phyloP scores from a whole-genome alignment of 495 filamentous ascomycete species.

The Rusavskia elegans region DNA sequence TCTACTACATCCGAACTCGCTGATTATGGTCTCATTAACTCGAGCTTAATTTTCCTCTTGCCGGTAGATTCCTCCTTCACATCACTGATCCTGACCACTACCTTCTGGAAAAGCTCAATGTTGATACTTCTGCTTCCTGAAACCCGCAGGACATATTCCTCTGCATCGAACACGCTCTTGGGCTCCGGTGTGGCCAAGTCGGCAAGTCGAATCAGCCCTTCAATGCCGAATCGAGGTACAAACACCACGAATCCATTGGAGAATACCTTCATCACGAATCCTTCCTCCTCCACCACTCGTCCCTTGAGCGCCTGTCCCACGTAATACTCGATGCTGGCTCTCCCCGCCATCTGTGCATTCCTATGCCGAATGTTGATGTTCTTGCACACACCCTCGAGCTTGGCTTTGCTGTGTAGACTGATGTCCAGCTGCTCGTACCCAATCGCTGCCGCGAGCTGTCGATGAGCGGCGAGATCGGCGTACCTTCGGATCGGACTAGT shows the following conservation, averaged over 20 bases:
- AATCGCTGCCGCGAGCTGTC: slow-evolving; percentile 89
- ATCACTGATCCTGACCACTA: slow-evolving; percentile 74
- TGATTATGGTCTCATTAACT: slow-evolving; percentile 31
- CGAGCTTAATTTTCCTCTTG: slow-evolving; percentile 74
- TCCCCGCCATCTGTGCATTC: slow-evolving; percentile 88
- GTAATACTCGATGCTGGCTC: slow-evolving; percentile 90
- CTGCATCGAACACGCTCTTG: slow-evolving; percentile 64
- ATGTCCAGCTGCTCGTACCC: slow-evolving; percentile 72
- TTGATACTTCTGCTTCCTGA: slow-evolving; percentile 30
- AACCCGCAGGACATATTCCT: slow-evolving; percentile 58
- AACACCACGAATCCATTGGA: slow-evolving; percentile 94
- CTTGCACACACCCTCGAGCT: slow-evolving; percentile 83
- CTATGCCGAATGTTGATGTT: slow-evolving; percentile 97
- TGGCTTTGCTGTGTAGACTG: slow-evolving; percentile 53
- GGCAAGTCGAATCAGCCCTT: slow-evolving; percentile 69
- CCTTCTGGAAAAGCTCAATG: slow-evolving; percentile 80
- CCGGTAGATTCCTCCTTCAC: slow-evolving; percentile 84
- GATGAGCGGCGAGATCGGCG: slow-evolving; percentile 83
- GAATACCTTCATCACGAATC: slow-evolving; percentile 92
- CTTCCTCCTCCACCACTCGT: slow-evolving; percentile 67
- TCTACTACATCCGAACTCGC: neutral
- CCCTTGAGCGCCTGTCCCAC: slow-evolving; percentile 91
- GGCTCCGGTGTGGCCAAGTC: slow-evolving; percentile 67
- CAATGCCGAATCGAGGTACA: slow-evolving; percentile 88
- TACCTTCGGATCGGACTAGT: slow-evolving; percentile 94